Evolutionary conservation across 2,329 filamentous ascomycete species (phyloP), one percentile per base, ranked within the genome.

Genomic region (Colletotrichum sp.): DNA sequence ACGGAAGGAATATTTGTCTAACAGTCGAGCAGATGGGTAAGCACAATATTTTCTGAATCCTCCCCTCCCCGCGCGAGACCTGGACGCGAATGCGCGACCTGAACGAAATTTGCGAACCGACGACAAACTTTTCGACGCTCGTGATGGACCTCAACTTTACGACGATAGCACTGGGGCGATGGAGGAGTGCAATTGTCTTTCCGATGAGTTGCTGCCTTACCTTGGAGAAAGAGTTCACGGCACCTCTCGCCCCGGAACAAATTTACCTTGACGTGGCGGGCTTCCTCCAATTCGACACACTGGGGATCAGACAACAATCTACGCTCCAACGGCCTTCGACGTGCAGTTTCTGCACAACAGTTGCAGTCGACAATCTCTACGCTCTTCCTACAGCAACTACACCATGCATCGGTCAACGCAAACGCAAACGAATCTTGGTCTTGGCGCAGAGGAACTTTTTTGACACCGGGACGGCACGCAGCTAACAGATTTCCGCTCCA

Each of bases 11-110:
- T 64, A 34, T 32, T 75, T 71, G 80, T 82, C 87, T 89, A 83
- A 89, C 84, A 80, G 78, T 57, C 72, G 78, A 78, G 78, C 84
- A 92, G 90, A 92, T 92, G 91, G 90, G 91, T 92, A 92, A 92
- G 90, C 83, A 81, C 39, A 74, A 76, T 77, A 83, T 76, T 76
- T 74, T 75, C 75, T 79, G 3, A 18, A 63, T 60, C 57, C 30
- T 34, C 32, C 28, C 57, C 28, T 34, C 39, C 28, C 57, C 48
- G 32, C 43, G 13, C 34, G 43, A 39, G 60, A 60, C 59, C 26
- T 69, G 71, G 66, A 61, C 70, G 36, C 65, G 52, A 73, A 21
- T 63, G 55, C 65, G 68, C 68, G 36, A 63, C 8, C 14, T 43
- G 36, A 39, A 70, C 64, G 71, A 74, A 76, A 16, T 14, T 10